Conservation (phyloP, 352 stramenopile genomes). For the Globisporangium spiculum region DNA sequence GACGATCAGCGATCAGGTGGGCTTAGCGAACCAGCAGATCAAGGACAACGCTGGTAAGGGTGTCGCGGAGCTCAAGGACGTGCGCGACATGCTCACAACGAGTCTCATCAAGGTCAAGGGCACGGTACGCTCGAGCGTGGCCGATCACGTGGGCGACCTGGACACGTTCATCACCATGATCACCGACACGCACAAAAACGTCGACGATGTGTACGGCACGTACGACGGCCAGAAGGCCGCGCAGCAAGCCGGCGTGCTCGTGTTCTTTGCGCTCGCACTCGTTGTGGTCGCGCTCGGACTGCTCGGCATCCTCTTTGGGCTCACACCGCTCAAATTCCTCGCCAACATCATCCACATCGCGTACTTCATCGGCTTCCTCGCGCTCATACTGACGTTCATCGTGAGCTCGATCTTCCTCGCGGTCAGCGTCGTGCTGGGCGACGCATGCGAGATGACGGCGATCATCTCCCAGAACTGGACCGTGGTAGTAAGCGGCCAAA, state of each 20-base stretch:
- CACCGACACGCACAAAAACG: conserved; percentile 24
- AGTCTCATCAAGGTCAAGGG: conserved; percentile 38
- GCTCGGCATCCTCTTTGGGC: conserved; percentile 61
- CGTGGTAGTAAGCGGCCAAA: conserved; percentile 40
- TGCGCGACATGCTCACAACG: conserved; percentile 31
- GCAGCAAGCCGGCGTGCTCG: conserved; percentile 43
- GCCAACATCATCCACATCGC: conserved; percentile 74
- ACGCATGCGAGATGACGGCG: conserved; percentile 53
- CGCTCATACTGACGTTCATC: conserved; percentile 61
- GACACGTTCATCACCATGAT: conserved; percentile 22
- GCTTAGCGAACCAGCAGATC: conserved; percentile 30
- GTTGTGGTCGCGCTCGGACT: conserved; percentile 52
- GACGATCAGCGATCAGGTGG: conserved; percentile 35
- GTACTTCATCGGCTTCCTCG: conserved; percentile 68
- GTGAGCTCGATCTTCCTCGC: conserved; percentile 53
- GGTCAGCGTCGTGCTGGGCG: conserved; percentile 51
- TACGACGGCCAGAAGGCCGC: conserved; percentile 44
- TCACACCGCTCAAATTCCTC: conserved; percentile 56
- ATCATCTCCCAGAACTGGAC: conserved; percentile 60
- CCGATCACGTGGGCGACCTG: conserved; percentile 28
- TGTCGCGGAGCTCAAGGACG: conserved; percentile 28
- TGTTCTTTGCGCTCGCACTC: conserved; percentile 51
- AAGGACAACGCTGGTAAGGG: conserved; percentile 32
- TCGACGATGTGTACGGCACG: conserved; percentile 30
- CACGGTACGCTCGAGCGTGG: conserved; percentile 36